These are phyloP conservation scores for Hirschfeldia incana DNA, from an alignment of 345 rosid species.

Conservation along the genomic window DNA sequence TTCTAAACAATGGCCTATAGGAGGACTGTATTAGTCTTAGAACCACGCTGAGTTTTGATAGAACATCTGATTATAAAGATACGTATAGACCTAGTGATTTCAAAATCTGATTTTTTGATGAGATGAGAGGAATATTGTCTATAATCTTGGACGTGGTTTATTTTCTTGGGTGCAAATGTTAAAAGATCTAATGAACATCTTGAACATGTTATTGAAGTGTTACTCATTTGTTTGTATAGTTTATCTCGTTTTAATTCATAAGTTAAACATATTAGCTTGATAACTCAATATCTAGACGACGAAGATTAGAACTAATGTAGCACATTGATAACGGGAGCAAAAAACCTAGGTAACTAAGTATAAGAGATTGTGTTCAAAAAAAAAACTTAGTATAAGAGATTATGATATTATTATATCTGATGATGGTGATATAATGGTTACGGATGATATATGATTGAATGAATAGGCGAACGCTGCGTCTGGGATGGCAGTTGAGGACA, in stretches of 20 bases:
- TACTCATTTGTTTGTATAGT: background rate
- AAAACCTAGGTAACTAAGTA: background rate
- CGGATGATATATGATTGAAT: background rate
- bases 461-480: conserved; percentile 67
- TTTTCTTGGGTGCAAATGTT: too few relatives aligned
- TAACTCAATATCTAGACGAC: background rate
- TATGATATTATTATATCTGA: background rate
- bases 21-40: background rate
- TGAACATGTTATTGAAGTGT: background rate
- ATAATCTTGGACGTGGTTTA: background rate
- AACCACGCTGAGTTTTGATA: background rate
- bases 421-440: background rate
- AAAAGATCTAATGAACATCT: too few relatives aligned
- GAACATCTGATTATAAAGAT: background rate
- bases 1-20: too few relatives aligned
- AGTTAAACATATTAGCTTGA: background rate
- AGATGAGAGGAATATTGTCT: background rate
- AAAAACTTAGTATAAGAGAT: background rate
- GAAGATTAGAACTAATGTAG: background rate
- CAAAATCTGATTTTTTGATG: background rate
- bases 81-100: background rate
- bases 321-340: background rate
- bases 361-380: background rate
- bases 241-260: background rate
- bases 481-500: conserved; percentile 74